phyloP scores from a whole-genome alignment of 805 yeast species.

The Kodamaea laetipori region DNA sequence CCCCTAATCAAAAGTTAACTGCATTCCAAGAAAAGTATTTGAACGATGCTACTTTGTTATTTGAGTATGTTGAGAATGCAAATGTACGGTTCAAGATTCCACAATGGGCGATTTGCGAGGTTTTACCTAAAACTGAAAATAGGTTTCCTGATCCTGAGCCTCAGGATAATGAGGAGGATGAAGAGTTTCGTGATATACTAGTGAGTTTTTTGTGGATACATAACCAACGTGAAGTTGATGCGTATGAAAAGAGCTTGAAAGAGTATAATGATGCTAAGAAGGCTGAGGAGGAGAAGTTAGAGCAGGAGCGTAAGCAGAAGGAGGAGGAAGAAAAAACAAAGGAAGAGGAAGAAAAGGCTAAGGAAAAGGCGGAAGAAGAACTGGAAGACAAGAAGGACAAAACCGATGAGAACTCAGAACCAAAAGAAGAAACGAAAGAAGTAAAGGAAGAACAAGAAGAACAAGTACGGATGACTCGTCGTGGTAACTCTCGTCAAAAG shows the following conservation, averaged over 20 bases:
- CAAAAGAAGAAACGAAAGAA: conserved; percentile 11
- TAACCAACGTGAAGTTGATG: conserved; percentile 50
- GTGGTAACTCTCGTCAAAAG: conserved; percentile 14
- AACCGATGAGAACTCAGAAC: conserved; percentile 6
- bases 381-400: conserved; percentile 13
- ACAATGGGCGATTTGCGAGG: conserved; percentile 72
- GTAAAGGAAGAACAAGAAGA: conserved; percentile 15
- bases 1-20: conserved; percentile 49
- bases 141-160: conserved; percentile 1
- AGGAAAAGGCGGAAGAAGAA: conserved; percentile 15
- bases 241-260: conserved; percentile 40
- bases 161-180: conserved; percentile 20
- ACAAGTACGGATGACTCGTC: conserved; percentile 9
- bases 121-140: conserved; percentile 25
- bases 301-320: conserved; percentile 23
- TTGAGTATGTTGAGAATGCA: conserved; percentile 83
- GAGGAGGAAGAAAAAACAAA: conserved; percentile 29
- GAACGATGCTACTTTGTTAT: conserved; percentile 69
- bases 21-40: conserved; percentile 76
- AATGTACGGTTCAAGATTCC: conserved; percentile 76
- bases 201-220: conserved; percentile 54
- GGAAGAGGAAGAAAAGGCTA: conserved; percentile 15
- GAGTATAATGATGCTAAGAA: conserved; percentile 30
- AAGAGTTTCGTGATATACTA: conserved; percentile 38
- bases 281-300: conserved; percentile 24